phyloP scores from a whole-genome alignment of 73 alveolate genomes.

The Loxodes magnus region DNA sequence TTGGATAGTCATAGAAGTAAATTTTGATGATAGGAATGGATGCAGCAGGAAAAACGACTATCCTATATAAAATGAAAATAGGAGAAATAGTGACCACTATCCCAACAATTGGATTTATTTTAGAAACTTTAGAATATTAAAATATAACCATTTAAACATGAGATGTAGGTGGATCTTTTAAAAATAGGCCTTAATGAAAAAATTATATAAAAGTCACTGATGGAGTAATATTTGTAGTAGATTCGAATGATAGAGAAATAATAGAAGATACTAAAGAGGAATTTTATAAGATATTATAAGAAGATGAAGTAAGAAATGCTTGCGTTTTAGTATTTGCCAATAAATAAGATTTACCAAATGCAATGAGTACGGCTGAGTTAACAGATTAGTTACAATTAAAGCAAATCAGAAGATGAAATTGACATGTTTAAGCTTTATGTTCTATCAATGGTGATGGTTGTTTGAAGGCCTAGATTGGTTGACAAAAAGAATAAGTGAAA shows the following conservation, averaged over 20 bases:
- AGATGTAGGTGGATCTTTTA: slow-evolving; percentile 86
- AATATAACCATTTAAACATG: slow-evolving; percentile 60
- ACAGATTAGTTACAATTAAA: slow-evolving; percentile 14
- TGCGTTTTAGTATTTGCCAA: slow-evolving; percentile 70
- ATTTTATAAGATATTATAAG: slow-evolving; percentile 31
- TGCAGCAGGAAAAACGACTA: slow-evolving; percentile 91
- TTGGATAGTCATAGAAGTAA: slow-evolving; percentile 1
- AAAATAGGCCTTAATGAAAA: slow-evolving; percentile 68
- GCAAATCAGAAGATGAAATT: slow-evolving; percentile 15
- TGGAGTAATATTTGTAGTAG: slow-evolving; percentile 62
- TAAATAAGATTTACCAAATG: slow-evolving; percentile 54
- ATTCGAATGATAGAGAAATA: slow-evolving; percentile 50
- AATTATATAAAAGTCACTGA: slow-evolving; percentile 67
- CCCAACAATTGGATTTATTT: slow-evolving; percentile 88
- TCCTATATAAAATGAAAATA: slow-evolving; percentile 55
- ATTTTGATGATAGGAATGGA: slow-evolving; percentile 76
- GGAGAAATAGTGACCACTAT: slow-evolving; percentile 56
- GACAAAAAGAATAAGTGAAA: too few relatives aligned
- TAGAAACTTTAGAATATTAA: slow-evolving; percentile 60
- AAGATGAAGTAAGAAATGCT: slow-evolving; percentile 29
- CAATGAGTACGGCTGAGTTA: slow-evolving; percentile 21
- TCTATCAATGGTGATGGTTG: slow-evolving; percentile 53
- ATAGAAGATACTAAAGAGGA: slow-evolving; percentile 41
- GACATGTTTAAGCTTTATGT: slow-evolving; percentile 25
- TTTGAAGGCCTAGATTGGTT: slow-evolving; percentile 56